Evolutionary conservation across 495 filamentous ascomycete genomes (phyloP).

Genomic region (Lophium mytilinum): DNA sequence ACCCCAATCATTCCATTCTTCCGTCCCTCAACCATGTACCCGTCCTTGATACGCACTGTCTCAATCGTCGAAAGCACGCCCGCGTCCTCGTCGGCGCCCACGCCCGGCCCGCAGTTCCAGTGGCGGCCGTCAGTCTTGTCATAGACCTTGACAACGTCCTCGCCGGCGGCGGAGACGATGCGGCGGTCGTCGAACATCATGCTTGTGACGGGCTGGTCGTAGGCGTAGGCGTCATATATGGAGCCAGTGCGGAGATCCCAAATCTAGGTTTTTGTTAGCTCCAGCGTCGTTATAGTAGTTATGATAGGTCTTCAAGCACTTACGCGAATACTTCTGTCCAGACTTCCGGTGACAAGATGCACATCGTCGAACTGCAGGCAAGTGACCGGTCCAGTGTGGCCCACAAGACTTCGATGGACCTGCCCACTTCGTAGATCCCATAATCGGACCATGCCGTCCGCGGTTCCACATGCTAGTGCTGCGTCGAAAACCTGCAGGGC

Average conservation of each 20-base stretch:
- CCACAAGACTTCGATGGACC: constrained; percentile 91
- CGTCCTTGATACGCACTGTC: constrained; percentile 83
- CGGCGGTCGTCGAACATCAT: constrained; percentile 96
- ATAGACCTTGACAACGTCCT: constrained; percentile 92
- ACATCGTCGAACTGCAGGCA: constrained; percentile 95
- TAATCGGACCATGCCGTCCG: constrained; percentile 92
- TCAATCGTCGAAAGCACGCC: constrained; percentile 65
- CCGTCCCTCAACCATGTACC: constrained; percentile 86
- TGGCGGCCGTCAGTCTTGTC: constrained; percentile 93
- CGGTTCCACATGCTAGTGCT: constrained; percentile 93
- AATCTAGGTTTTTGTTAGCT: constrained; percentile 50
- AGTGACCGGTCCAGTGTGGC: constrained; percentile 92
- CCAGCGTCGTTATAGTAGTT: background rate
- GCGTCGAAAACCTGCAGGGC: constrained; percentile 95
- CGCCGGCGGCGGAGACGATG: constrained; percentile 84
- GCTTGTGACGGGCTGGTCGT: constrained; percentile 84
- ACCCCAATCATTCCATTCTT: constrained; percentile 82
- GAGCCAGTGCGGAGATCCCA: constrained; percentile 97
- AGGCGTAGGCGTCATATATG: constrained; percentile 93
- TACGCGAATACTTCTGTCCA: constrained; percentile 91
- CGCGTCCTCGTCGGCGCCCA: constrained; percentile 52
- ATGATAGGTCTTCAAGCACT: constrained; percentile 27
- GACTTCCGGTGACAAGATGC: constrained; percentile 87
- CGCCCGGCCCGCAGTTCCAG: constrained; percentile 92
- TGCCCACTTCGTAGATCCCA: constrained; percentile 97